Base-by-base conservation (phyloP, 441 rosid species). In the Gossypium gossypioides region DNA sequence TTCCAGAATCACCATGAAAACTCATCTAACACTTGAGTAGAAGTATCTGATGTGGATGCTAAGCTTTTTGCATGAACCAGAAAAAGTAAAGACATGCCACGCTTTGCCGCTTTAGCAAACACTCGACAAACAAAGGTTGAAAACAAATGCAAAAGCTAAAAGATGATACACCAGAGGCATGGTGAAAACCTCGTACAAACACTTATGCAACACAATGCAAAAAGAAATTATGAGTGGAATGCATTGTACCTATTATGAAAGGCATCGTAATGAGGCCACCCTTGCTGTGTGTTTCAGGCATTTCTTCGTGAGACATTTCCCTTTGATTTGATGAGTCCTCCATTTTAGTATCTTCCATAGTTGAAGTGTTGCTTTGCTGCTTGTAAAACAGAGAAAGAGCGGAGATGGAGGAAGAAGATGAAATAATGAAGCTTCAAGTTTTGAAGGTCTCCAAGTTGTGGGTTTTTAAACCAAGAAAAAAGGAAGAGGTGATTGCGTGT, bases 191-290 rank as follows among this genome's bases (percentile, higher is more conserved):
- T 1, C 25, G 3, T 21, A 52, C 7, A 10, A 9, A 56, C 12
- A 52, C 13, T 10, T 1, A 2, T 7, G 3, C 5, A 34, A 22
- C 6, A 19, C 7, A 21, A 32, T 1, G 34, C 37, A 32, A 13
- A 60, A 29, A 5, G 50, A 19, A 51, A 46, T 1, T 22, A 25
- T 29, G 34, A 32, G 37, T 5, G 29, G 19, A 29, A n/a, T 25
- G 34, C 82, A 89, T 32, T 32, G 7, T 54, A 54, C 97, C 97
- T 75, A 92, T 89, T 54, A 92, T 88, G 81, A 92, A 92, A 3
- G 97, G 95, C 88, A 89, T 81, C 76, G 98, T 87, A 75, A 84
- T 81, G 75, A 91, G 80, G 10, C 97, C 97, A 72, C 98, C 98
- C 79, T 81, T 89, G 57, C 75, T 89, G 57, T 76, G 67, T 44